A percentile compares a stretch with the other conserved stretches of the same genome.
Conservation (phyloP, 2,329 filamentous ascomycete genomes). For the Microdochium trichocladiopsis region DNA sequence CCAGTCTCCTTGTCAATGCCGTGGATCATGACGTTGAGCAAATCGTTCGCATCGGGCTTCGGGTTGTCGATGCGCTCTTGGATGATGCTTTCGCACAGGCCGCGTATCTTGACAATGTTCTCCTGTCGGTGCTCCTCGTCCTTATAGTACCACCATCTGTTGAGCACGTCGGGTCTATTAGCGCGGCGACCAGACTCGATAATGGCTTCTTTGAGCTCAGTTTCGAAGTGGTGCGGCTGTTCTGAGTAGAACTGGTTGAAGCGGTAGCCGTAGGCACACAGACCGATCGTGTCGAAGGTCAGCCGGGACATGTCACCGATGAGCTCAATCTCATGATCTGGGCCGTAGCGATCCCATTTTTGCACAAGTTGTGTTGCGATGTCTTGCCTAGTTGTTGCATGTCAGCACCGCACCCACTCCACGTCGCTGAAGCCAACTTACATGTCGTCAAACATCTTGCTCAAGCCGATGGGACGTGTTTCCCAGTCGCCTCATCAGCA, state of each 20-base stretch:
- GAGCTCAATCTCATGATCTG: conserved; percentile 38
- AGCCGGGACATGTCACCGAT: conserved; percentile 64
- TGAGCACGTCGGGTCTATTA: background rate
- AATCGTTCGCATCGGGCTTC: background rate
- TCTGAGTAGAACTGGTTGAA: conserved; percentile 72
- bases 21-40: conserved; percentile 45
- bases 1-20: conserved; percentile 62
- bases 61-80: background rate
- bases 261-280: conserved; percentile 64
- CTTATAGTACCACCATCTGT: background rate
- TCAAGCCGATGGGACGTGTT: conserved; percentile 28
- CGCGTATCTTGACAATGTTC: conserved; percentile 57
- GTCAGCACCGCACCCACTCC: background rate
- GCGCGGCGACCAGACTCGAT: background rate
- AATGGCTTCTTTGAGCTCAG: background rate
- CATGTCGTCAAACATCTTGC: conserved; percentile 40
- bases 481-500: background rate
- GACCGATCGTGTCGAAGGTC: conserved; percentile 63
- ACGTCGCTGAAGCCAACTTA: background rate
- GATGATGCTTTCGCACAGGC: conserved; percentile 45
- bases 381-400: conserved; percentile 34
- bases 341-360: conserved; percentile 42
- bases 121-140: background rate
- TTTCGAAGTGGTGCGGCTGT: conserved; percentile 57
- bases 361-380: conserved; percentile 43